These are phyloP conservation scores for Cocos nucifera DNA, from an alignment of 176 grass and related monocot genomes.

Conservation along the genomic window DNA sequence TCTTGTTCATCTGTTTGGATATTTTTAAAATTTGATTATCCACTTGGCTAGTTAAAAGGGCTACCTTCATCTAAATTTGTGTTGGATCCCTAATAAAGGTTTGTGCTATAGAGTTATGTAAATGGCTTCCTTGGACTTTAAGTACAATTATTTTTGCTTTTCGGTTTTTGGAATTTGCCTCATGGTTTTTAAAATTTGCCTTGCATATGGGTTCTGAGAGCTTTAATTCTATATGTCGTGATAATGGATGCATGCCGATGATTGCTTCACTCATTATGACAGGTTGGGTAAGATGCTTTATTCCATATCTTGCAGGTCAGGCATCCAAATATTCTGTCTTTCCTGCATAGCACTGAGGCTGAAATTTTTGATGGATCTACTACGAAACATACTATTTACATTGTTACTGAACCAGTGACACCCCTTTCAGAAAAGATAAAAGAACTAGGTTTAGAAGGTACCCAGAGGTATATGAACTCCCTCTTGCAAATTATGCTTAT, in stretches of 20 bases:
- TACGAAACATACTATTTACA: constrained; percentile 78
- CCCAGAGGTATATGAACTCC: constrained; percentile 65
- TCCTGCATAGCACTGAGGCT: constrained; percentile 91
- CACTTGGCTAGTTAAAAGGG: no score
- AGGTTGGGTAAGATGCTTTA: not conserved
- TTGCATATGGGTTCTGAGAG: not conserved
- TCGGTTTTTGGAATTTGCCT: no score
- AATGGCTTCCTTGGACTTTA: no score
- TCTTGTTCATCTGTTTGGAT: no score
- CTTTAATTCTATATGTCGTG: not conserved
- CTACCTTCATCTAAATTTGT: no score
- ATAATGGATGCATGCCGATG: not conserved
- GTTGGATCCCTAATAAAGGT: no score
- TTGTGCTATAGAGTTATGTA: no score
- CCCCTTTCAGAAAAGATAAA: constrained; percentile 90
- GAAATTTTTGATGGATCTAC: constrained; percentile 73
- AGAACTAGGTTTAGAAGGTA: constrained; percentile 78
- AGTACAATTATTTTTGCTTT: no score
- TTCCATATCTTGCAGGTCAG: constrained; percentile 55
- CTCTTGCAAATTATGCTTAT: not conserved
- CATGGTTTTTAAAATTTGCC: no score
- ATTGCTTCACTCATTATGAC: not conserved
- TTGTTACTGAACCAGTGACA: constrained; percentile 92
- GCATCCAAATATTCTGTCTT: constrained; percentile 99
- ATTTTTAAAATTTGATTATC: no score